Evolutionary conservation across 2,329 filamentous ascomycete genomes (phyloP).

Genomic region (Sarocladium kiliense): DNA sequence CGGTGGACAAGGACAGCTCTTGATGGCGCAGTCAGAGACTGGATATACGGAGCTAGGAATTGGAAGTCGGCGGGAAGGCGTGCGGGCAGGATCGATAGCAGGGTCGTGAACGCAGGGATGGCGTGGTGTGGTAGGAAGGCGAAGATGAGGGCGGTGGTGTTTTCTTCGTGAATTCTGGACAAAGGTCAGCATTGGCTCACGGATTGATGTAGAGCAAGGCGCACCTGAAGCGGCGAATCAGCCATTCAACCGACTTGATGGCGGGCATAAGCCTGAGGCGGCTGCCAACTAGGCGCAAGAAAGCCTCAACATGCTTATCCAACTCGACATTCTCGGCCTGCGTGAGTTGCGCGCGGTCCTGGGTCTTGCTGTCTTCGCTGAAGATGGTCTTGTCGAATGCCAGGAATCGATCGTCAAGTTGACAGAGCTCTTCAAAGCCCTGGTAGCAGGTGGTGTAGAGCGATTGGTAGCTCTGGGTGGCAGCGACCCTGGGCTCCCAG

Average conservation of each 20-base stretch:
- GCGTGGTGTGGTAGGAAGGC: constrained; percentile 92
- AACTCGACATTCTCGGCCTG: constrained; percentile 76
- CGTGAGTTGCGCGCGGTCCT: constrained; percentile 84
- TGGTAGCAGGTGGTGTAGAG: constrained; percentile 83
- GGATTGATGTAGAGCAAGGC: constrained; percentile 16
- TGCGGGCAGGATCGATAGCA: constrained; percentile 81
- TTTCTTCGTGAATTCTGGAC: constrained; percentile 81
- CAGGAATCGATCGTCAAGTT: constrained; percentile 73
- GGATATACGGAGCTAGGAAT: constrained; percentile 82
- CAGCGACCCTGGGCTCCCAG: constrained; percentile 80
- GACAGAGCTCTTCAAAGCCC: constrained; percentile 87
- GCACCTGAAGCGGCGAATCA: constrained; percentile 83
- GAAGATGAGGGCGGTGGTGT: constrained; percentile 70
- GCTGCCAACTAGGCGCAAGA: constrained; percentile 73
- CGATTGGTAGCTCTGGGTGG: constrained; percentile 83
- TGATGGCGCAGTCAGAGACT: constrained; percentile 69
- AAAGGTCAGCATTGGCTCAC: constrained; percentile 10
- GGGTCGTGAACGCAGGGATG: constrained; percentile 75
- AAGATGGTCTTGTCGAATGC: constrained; percentile 76
- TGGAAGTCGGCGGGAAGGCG: constrained; percentile 70
- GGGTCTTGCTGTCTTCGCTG: constrained; percentile 84
- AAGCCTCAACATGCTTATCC: constrained; percentile 71
- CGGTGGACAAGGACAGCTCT: constrained; percentile 79
- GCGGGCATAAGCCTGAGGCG: constrained; percentile 79
- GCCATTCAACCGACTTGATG: constrained; percentile 90